These are phyloP conservation scores for Mortierella sp. DNA, from an alignment of 371 early-diverging fungal species.

Conservation along the genomic window DNA sequence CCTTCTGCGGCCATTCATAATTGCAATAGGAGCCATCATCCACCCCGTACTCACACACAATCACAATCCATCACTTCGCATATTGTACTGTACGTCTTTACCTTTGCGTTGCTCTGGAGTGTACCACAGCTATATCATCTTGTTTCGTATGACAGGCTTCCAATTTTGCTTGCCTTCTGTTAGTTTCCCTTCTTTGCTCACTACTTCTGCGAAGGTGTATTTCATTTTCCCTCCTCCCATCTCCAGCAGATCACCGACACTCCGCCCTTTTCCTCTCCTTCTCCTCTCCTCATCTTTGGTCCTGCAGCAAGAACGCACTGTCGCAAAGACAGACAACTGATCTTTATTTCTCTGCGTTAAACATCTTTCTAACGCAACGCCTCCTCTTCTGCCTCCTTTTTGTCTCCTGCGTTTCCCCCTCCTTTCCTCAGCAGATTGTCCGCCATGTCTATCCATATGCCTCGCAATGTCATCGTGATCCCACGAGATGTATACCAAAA, in stretches of 20 bases:
- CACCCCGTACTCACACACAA: too few relatives aligned
- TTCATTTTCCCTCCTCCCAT: neutral
- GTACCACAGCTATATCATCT: too few relatives aligned
- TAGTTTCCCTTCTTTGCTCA: too few relatives aligned
- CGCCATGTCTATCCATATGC: constrained; percentile 27
- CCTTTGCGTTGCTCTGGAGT: too few relatives aligned
- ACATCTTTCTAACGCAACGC: neutral
- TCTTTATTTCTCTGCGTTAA: neutral
- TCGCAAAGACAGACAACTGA: neutral
- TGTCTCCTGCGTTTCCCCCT: neutral
- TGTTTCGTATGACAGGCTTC: too few relatives aligned
- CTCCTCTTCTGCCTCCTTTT: neutral
- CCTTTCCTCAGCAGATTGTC: constrained; percentile 2
- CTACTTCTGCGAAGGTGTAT: neutral
- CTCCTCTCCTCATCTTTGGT: neutral
- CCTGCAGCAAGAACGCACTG: neutral
- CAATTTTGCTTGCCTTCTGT: too few relatives aligned
- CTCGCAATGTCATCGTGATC: constrained; percentile 42
- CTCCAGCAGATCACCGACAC: neutral
- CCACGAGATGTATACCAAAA: constrained; percentile 41
- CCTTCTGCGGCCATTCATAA: too few relatives aligned
- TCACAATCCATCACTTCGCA: too few relatives aligned
- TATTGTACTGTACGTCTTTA: too few relatives aligned
- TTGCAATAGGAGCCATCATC: too few relatives aligned
- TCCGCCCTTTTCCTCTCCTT: neutral